phyloP scores from a whole-genome alignment of 176 grass and related monocot species.

The Hyparrhenia diplandra region DNA sequence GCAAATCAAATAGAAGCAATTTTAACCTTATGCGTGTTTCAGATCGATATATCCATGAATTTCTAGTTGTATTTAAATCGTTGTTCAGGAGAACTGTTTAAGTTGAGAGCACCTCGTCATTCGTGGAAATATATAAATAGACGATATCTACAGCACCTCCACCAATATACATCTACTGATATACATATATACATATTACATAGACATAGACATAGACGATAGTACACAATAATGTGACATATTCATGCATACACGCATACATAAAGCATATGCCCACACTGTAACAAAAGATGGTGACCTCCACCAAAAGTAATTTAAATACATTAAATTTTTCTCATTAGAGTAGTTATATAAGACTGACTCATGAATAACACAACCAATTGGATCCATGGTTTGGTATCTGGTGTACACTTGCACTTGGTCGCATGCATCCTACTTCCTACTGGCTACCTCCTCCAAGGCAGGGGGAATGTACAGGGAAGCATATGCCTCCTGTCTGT shows the following conservation, averaged over 20 bases:
- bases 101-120: too few relatives aligned
- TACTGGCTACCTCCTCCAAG: neutral
- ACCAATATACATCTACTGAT: neutral
- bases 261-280: neutral
- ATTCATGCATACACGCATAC: neutral
- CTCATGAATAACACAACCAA: neutral
- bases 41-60: too few relatives aligned
- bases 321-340: neutral
- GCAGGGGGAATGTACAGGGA: neutral
- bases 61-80: too few relatives aligned
- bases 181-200: too few relatives aligned
- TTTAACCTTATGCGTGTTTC: too few relatives aligned
- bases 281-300: neutral
- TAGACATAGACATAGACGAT: too few relatives aligned
- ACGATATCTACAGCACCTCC: too few relatives aligned
- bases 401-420: neutral
- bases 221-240: neutral
- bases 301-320: neutral
- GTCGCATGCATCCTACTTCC: neutral
- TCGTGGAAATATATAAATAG: too few relatives aligned
- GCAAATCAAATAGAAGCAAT: too few relatives aligned
- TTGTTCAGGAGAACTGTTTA: too few relatives aligned
- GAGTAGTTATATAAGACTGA: conserved; percentile 20
- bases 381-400: neutral
- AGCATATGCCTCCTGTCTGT: neutral